These are phyloP conservation scores for Hymenochaete sp. DNA, from an alignment of 1,284 basidiomycete genomes.

Conservation along the genomic window DNA sequence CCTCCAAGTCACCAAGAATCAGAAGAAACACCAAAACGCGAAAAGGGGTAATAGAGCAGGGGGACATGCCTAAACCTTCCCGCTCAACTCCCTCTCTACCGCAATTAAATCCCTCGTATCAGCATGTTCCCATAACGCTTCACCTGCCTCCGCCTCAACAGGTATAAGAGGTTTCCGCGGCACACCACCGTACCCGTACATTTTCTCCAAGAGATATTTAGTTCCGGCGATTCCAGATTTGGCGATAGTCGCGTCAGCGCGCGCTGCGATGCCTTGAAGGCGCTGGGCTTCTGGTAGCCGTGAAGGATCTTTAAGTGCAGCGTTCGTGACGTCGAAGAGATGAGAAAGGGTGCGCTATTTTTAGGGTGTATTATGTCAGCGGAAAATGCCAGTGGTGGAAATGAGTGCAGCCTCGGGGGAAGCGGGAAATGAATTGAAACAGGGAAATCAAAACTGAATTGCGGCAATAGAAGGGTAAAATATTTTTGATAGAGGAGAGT, in stretches of 20 bases:
- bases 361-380: too few relatives aligned
- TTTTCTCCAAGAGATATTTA: constrained; percentile 67
- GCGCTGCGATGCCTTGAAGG: constrained; percentile 72
- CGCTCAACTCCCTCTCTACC: constrained; percentile 53
- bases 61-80: constrained; percentile 15
- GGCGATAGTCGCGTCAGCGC: constrained; percentile 73
- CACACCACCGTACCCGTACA: constrained; percentile 70
- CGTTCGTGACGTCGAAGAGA: constrained; percentile 47
- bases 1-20: neutral
- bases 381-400: constrained; percentile 6
- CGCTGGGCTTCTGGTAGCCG: constrained; percentile 58
- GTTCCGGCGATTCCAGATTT: constrained; percentile 76
- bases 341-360: constrained; percentile 51
- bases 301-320: constrained; percentile 37
- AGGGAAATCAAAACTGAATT: too few relatives aligned
- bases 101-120: constrained; percentile 59
- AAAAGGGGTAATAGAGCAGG: neutral
- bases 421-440: too few relatives aligned
- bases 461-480: constrained; percentile 8
- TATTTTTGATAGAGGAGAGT: constrained; percentile 13
- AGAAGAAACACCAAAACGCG: neutral
- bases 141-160: constrained; percentile 44
- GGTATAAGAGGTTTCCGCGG: constrained; percentile 70
- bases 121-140: constrained; percentile 59
- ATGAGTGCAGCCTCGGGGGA: too few relatives aligned